Evolutionary conservation across 2,329 filamentous ascomycete species (phyloP), one percentile per base, ranked within the genome.

Genomic region (Phyllosticta ampelicida): DNA sequence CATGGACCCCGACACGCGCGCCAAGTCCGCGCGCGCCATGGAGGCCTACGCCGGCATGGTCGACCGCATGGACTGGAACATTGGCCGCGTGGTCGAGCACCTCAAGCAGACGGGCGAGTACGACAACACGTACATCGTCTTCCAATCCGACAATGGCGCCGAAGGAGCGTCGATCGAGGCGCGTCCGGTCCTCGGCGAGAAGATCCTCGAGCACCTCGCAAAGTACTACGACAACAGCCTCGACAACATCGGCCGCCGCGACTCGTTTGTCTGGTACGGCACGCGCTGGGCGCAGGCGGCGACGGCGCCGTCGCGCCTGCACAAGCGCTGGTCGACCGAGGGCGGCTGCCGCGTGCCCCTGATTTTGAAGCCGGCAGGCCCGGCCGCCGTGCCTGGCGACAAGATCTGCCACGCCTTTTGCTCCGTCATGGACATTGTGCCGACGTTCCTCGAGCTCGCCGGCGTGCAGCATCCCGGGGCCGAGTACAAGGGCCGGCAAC

Each of bases 31-130:
- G 63, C 76, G 71, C 28, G 77, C 79, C 0, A 84, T 84, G 82
- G 82, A 85, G 64, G 77, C 80, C 2, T 86, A 80, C 60, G 82
- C 83, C 0, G 83, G 74, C 10, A 86, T 86, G 80, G 82, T 85
- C 2, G 81, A 85, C 59, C 74, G 74, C 53, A 84, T 85, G 57
- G 83, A 86, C 63, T 66, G 68, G 60, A 82, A 84, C 60, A 76
- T 86, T 20, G 82, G 82, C 28, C 79, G 79, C 58, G 78, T 85
- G 2, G 69, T 84, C 20, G 71, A 79, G 29, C 79, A 83, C 62
- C 75, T 85, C 3, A 72, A 80, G 59, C 65, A 75, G 48, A 79
- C 76, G 2, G 80, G 77, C 58, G 81, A 86, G 64, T 73, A 81
- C 0, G 82, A 86, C 61, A 83, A 85, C 66, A 86, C 83, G 2